phyloP scores from a whole-genome alignment of 2,329 filamentous ascomycete genomes.

The Hypoxylon sp. region DNA sequence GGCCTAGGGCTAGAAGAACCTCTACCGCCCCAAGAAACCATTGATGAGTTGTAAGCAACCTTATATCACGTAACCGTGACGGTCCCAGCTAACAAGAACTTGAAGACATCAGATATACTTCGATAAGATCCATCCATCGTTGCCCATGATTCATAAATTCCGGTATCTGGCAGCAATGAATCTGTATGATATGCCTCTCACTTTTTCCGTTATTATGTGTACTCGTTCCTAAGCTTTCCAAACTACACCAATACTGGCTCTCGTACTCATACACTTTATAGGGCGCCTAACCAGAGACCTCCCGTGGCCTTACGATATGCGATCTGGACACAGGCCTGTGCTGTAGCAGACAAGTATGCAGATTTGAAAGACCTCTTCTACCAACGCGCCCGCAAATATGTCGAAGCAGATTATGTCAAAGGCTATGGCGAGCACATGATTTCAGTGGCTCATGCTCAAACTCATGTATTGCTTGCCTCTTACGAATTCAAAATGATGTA shows the following conservation, averaged over 20 bases:
- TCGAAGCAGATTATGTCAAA: constrained; percentile 90
- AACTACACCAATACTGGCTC: constrained; percentile 4
- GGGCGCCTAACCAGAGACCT: constrained; percentile 85
- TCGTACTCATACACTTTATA: constrained; percentile 51
- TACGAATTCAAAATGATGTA: constrained; percentile 99
- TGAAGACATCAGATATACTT: constrained; percentile 86
- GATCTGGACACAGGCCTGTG: constrained; percentile 95
- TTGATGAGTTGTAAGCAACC: constrained; percentile 82
- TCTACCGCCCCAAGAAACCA: constrained; percentile 70
- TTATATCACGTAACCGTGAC: neutral
- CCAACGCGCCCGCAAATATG: constrained; percentile 87
- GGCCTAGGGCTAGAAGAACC: constrained; percentile 72
- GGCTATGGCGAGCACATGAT: constrained; percentile 92
- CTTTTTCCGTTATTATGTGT: constrained; percentile 2
- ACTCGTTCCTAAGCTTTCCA: neutral
- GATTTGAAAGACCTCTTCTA: constrained; percentile 91
- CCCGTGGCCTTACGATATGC: constrained; percentile 92
- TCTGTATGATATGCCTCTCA: constrained; percentile 64
- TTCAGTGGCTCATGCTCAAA: constrained; percentile 87
- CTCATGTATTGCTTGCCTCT: constrained; percentile 82
- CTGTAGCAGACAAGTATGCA: constrained; percentile 84
- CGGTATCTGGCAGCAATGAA: constrained; percentile 92
- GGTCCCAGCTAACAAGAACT: constrained; percentile 26
- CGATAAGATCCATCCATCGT: constrained; percentile 86
- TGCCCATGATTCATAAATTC: constrained; percentile 91